Conservation (phyloP, 345 rosid species). For the Iberis pinnata region DNA sequence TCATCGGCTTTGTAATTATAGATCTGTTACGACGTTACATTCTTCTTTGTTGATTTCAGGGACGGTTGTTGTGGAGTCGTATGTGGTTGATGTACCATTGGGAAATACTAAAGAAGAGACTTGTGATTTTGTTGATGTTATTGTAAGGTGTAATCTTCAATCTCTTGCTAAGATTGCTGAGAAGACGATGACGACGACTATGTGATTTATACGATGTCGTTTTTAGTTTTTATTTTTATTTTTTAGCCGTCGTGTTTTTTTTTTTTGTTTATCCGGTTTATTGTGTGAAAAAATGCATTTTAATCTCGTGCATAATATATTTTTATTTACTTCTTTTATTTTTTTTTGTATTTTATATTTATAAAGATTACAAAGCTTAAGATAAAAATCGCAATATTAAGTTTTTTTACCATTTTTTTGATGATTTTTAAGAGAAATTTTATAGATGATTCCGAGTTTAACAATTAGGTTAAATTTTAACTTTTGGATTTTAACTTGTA, state of each 20-base stretch:
- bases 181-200: constrained; percentile 30
- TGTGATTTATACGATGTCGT: constrained; percentile 23
- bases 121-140: constrained; percentile 59
- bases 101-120: constrained; percentile 84
- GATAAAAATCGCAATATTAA: no score
- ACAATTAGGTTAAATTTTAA: no score
- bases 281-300: constrained; percentile 22
- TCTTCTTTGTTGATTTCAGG: constrained; percentile 37
- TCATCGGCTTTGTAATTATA: constrained; percentile 53
- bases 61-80: constrained; percentile 82
- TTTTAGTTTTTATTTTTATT: constrained; percentile 23
- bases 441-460: no score
- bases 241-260: constrained; percentile 27
- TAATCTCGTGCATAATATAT: constrained; percentile 9
- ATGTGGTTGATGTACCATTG: constrained; percentile 73
- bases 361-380: no score
- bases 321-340: constrained; percentile 7
- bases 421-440: no score
- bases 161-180: constrained; percentile 63
- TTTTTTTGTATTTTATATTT: constrained; percentile 11
- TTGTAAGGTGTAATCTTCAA: constrained; percentile 74
- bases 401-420: no score
- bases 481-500: no score
- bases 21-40: constrained; percentile 62
- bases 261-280: constrained; percentile 26